Conservation (phyloP, 164 flowering plant genomes). For the Pachysandra terminalis region DNA sequence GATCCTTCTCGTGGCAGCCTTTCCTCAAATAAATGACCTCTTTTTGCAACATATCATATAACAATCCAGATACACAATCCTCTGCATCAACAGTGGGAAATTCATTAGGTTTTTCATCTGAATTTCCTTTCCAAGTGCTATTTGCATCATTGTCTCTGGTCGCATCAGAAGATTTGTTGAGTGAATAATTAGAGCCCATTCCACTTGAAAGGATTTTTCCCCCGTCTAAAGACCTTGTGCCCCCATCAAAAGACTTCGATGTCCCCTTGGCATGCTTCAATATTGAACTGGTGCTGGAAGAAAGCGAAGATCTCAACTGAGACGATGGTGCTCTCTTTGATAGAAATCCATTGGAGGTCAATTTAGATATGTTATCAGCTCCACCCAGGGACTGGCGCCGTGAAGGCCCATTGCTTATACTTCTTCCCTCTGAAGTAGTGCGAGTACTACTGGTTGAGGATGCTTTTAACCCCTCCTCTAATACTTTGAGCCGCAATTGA, state of each 20-base stretch:
- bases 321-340: constrained; percentile 52
- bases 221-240: constrained; percentile 60
- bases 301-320: constrained; percentile 35
- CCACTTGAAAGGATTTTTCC: constrained; percentile 49
- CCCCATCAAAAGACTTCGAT: constrained; percentile 84
- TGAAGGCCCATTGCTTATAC: constrained; percentile 65
- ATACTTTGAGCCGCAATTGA: constrained; percentile 59
- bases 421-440: constrained; percentile 56
- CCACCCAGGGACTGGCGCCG: constrained; percentile 77
- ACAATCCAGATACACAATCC: constrained; percentile 54
- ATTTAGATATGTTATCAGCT: constrained; percentile 50
- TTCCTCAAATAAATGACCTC: constrained; percentile 69
- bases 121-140: constrained; percentile 39
- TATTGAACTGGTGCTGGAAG: constrained; percentile 48
- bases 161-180: constrained; percentile 40
- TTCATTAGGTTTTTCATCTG: constrained; percentile 49
- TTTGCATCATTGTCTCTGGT: constrained; percentile 41
- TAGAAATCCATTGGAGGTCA: constrained; percentile 58
- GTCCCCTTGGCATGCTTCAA: constrained; percentile 70
- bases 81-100: constrained; percentile 37
- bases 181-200: constrained; percentile 26
- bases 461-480: constrained; percentile 69
- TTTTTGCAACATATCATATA: constrained; percentile 71
- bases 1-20: constrained; percentile 75
- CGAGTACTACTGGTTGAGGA: constrained; percentile 39